These are phyloP conservation scores for Huntiella decipiens DNA, from an alignment of 2,329 filamentous ascomycete genomes.

Conservation along the genomic window DNA sequence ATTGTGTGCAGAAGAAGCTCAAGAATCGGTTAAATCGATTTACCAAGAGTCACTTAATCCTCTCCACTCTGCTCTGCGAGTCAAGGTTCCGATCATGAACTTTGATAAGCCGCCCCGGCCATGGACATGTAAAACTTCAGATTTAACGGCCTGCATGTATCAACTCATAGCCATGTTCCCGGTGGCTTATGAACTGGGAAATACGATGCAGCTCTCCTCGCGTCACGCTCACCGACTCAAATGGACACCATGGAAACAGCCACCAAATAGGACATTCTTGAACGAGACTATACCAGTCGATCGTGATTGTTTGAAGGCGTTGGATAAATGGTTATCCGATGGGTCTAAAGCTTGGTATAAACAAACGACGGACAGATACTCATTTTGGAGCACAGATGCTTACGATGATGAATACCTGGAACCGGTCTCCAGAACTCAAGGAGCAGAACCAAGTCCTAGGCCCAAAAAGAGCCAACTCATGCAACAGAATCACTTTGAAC, in stretches of 20 bases:
- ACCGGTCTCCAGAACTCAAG: not conserved
- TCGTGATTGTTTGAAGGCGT: not conserved
- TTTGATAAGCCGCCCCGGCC: constrained; percentile 14
- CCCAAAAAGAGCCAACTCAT: not conserved
- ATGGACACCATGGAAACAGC: not conserved
- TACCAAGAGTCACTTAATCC: constrained; percentile 17
- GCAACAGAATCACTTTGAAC: not conserved
- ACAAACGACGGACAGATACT: not conserved
- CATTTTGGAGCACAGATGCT: not conserved
- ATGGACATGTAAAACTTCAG: constrained; percentile 13
- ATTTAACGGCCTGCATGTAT: not conserved
- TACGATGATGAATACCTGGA: not conserved
- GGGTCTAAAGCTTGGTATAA: not conserved
- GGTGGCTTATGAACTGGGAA: not conserved
- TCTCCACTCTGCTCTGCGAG: constrained; percentile 14
- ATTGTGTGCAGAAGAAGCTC: not conserved
- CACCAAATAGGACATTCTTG: not conserved
- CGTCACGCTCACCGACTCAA: not conserved
- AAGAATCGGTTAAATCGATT: constrained; percentile 1
- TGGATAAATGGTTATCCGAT: not conserved
- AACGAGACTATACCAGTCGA: not conserved
- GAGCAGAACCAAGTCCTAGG: too few relatives aligned
- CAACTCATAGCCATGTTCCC: not conserved
- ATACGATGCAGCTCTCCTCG: not conserved
- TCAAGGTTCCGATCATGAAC: constrained; percentile 16